These are phyloP conservation scores for Wickerhamia fluorescens DNA, from an alignment of 805 yeast species.

Conservation along the genomic window DNA sequence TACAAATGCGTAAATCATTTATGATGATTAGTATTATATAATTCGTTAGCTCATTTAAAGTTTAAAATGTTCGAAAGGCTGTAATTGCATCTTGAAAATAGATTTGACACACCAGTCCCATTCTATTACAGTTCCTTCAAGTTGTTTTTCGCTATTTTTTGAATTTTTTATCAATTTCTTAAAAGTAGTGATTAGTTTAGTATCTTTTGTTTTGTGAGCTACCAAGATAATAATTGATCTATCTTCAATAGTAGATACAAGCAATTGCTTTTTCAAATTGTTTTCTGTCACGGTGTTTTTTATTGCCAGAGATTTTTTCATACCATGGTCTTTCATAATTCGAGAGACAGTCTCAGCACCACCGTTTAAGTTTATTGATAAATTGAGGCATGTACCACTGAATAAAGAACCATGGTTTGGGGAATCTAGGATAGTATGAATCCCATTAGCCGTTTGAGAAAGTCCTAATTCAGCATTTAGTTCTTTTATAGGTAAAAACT, in stretches of 20 bases:
- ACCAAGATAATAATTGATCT: conserved; percentile 15
- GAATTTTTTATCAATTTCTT: conserved; percentile 12
- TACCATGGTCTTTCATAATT: conserved; percentile 59
- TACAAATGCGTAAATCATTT: too few relatives aligned
- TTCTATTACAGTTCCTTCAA: conserved; percentile 36
- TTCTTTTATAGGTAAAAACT: conserved; percentile 21
- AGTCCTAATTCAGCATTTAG: conserved; percentile 25
- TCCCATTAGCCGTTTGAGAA: conserved; percentile 12
- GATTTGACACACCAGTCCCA: conserved; percentile 62
- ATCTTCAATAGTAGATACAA: conserved; percentile 4
- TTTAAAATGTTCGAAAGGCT: conserved; percentile 14
- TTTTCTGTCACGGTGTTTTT: conserved; percentile 9
- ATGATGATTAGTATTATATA: too few relatives aligned
- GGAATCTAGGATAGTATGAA: conserved; percentile 10
- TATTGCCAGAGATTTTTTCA: conserved; percentile 16
- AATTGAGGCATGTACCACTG: conserved; percentile 40
- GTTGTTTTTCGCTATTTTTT: too few relatives aligned
- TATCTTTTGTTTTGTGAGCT: conserved; percentile 32
- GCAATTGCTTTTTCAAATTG: conserved; percentile 8
- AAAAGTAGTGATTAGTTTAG: conserved; percentile 17
- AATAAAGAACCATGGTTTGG: conserved; percentile 35
- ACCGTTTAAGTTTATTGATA: conserved; percentile 55
- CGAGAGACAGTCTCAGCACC: conserved; percentile 49
- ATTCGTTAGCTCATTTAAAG: too few relatives aligned
- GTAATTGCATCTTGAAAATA: conserved; percentile 41